These are phyloP conservation scores for Zygoascus meyerae DNA, from an alignment of 1,139 yeast genomes.

Conservation along the genomic window DNA sequence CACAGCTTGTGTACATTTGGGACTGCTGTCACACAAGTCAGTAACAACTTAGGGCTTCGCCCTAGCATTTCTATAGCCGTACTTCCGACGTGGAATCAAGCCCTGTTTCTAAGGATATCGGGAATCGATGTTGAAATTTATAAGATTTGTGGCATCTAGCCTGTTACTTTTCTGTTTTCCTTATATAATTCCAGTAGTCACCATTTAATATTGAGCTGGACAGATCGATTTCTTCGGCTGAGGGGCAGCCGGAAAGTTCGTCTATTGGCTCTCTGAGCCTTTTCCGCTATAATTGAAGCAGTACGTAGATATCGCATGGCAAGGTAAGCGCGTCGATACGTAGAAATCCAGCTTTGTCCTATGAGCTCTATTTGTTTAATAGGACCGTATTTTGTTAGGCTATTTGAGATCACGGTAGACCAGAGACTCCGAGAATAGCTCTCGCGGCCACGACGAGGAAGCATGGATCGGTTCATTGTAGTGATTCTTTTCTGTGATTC, in stretches of 20 bases:
- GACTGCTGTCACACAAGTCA: conserved; percentile 4
- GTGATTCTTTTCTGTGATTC: not conserved
- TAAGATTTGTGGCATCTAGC: not conserved
- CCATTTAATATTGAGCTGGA: not conserved
- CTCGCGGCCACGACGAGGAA: not conserved
- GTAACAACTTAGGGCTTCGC: conserved; percentile 9
- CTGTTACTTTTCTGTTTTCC: not conserved
- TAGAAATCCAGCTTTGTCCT: not conserved
- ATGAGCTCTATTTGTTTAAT: not conserved
- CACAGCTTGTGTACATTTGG: conserved; percentile 6
- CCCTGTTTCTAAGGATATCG: too few relatives aligned
- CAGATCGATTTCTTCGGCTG: conserved; percentile 1
- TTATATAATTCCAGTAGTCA: not conserved
- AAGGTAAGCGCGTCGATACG: conserved; percentile 1
- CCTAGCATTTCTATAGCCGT: conserved; percentile 1
- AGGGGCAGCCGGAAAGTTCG: not conserved
- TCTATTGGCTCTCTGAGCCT: conserved; percentile 6
- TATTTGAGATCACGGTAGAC: not conserved
- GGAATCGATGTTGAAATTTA: not conserved
- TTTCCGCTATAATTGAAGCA: conserved; percentile 10
- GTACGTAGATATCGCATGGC: conserved; percentile 14
- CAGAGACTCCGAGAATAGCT: not conserved
- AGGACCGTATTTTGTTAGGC: not conserved
- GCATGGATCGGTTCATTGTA: not conserved
- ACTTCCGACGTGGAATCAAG: too few relatives aligned